Evolutionary conservation across 495 filamentous ascomycete genomes (phyloP).

Genomic region (Diplogelasinospora grovesii): DNA sequence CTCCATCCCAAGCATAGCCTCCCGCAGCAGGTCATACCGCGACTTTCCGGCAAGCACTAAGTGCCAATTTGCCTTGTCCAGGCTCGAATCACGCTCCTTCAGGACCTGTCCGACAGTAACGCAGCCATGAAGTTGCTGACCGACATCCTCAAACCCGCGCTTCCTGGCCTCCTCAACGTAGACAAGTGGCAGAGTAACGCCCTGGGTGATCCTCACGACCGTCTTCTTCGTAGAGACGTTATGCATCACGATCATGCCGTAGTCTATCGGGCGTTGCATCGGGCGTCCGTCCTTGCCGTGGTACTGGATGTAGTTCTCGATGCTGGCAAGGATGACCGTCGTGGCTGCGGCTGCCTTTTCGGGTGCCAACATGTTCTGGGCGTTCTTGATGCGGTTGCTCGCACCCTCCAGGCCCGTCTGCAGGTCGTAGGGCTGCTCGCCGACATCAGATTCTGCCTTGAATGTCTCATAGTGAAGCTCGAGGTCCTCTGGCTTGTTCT

Average conservation of each 20-base stretch:
- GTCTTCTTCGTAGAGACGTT: conserved; percentile 3
- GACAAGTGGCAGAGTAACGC: conserved; percentile 10
- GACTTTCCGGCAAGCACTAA: conserved; percentile 8
- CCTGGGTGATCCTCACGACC: conserved; percentile 3
- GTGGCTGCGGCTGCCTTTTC: background rate
- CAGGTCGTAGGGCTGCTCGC: conserved; percentile 22
- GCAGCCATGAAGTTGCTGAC: conserved; percentile 4
- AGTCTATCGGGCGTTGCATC: conserved; percentile 8
- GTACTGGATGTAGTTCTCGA: conserved; percentile 14
- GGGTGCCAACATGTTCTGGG: background rate
- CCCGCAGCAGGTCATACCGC: conserved; percentile 15
- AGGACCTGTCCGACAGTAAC: conserved; percentile 13
- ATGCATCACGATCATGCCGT: conserved; percentile 14
- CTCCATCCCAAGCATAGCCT: conserved; percentile 9
- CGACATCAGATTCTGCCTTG: conserved; percentile 10
- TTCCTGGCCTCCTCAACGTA: conserved; percentile 6
- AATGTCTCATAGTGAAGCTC: background rate
- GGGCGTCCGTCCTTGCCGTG: background rate
- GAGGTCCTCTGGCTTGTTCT: background rate
- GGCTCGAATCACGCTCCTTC: background rate
- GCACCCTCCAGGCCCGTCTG: conserved; percentile 8
- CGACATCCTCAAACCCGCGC: conserved; percentile 16
- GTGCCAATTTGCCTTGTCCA: conserved; percentile 18
- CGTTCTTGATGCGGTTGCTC: conserved; percentile 11
- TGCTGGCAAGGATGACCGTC: conserved; percentile 8